phyloP scores from a whole-genome alignment of 345 rosid species.

The Clarkia xantiana region DNA sequence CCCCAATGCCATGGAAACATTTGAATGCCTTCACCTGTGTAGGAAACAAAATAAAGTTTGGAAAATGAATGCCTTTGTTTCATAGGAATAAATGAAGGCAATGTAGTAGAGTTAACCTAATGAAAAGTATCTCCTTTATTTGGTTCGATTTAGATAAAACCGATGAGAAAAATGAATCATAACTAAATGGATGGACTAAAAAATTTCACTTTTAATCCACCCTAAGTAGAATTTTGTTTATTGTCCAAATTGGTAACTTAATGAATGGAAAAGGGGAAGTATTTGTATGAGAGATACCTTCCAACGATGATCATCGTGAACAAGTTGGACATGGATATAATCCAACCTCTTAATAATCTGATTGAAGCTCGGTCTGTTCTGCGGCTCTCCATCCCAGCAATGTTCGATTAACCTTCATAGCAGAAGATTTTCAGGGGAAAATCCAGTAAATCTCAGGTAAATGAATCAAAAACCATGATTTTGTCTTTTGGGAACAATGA shows the following conservation, averaged over 20 bases:
- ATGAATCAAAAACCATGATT: background rate
- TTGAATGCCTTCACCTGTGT: conserved; percentile 35
- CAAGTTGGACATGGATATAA: conserved; percentile 24
- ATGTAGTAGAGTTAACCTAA: too few relatives aligned
- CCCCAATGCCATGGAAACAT: conserved; percentile 32
- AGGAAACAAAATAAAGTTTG: background rate
- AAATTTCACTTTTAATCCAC: too few relatives aligned
- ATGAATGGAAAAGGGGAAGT: background rate
- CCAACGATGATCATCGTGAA: conserved; percentile 27
- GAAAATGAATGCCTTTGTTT: background rate
- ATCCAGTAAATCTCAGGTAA: background rate
- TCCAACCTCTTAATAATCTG: conserved; percentile 46
- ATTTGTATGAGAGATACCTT: conserved; percentile 31
- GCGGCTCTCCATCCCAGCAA: conserved; percentile 62
- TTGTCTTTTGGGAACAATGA: background rate
- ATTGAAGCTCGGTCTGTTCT: conserved; percentile 52
- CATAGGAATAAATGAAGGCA: too few relatives aligned
- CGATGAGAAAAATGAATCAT: background rate
- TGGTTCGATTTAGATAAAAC: background rate
- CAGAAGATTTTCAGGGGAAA: background rate
- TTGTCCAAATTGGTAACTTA: background rate
- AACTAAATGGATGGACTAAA: background rate
- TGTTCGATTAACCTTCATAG: conserved; percentile 46
- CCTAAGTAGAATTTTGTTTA: too few relatives aligned
- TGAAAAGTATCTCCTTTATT: background rate